Percentiles rank a stretch among this genome's conserved stretches.
These are phyloP conservation scores for Sanghuangporus weigelae DNA, from an alignment of 1,284 basidiomycete species.

Conservation along the genomic window DNA sequence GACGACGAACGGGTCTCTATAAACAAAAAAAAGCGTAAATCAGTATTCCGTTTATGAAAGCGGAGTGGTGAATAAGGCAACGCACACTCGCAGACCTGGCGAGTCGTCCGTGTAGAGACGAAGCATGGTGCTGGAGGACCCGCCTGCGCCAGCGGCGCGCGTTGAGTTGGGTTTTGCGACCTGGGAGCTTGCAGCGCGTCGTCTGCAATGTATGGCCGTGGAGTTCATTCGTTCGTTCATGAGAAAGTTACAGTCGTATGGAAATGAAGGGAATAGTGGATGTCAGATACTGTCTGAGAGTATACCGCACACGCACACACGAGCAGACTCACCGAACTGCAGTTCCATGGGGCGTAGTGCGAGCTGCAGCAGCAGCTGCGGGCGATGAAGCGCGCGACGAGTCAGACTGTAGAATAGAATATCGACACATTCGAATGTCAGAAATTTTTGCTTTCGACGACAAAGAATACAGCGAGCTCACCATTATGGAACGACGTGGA, in stretches of 20 bases:
- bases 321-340: conserved; percentile 61
- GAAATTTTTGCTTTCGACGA: neutral
- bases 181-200: conserved; percentile 70
- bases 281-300: conserved; percentile 3
- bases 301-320: conserved; percentile 5
- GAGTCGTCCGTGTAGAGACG: conserved; percentile 98
- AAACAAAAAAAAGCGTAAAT: conserved; percentile 13
- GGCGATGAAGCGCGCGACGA: conserved; percentile 40
- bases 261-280: neutral
- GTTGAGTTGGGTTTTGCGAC: conserved; percentile 82
- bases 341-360: conserved; percentile 62
- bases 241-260: neutral
- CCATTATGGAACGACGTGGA: neutral
- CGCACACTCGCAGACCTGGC: conserved; percentile 93
- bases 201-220: conserved; percentile 40
- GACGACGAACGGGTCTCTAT: conserved; percentile 95
- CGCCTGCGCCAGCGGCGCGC: conserved; percentile 92
- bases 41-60: conserved; percentile 1
- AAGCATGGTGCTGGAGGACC: conserved; percentile 96
- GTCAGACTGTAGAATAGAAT: conserved; percentile 41
- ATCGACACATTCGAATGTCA: neutral
- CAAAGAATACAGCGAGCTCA: neutral
- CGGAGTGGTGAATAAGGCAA: conserved; percentile 23
- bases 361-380: too few relatives aligned
- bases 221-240: neutral